Conservation (phyloP, 1,139 yeast genomes). For the Yamadazyma triangularis region DNA sequence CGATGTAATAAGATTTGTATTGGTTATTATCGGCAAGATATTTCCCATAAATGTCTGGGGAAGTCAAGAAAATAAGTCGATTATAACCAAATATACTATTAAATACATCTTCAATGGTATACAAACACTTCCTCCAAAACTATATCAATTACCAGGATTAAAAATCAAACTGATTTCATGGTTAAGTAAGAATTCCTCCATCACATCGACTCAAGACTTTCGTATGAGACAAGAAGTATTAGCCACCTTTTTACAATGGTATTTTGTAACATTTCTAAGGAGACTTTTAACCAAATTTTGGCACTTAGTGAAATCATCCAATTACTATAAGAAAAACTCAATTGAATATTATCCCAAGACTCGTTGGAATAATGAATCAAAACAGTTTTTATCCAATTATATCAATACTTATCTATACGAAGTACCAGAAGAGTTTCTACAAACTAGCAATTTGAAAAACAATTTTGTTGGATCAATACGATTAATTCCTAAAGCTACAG, state of each 20-base stretch:
- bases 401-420: constrained; percentile 23
- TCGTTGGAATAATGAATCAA: constrained; percentile 50
- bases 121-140: constrained; percentile 22
- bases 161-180: constrained; percentile 41
- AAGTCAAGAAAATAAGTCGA: constrained; percentile 39
- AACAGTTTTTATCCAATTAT: constrained; percentile 39
- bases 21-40: constrained; percentile 39
- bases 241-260: constrained; percentile 51
- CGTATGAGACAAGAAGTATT: constrained; percentile 28
- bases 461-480: constrained; percentile 34
- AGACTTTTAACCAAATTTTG: constrained; percentile 53
- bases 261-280: constrained; percentile 45
- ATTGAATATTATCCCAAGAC: constrained; percentile 53
- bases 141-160: constrained; percentile 23
- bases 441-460: constrained; percentile 6
- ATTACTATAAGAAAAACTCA: constrained; percentile 15
- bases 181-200: constrained; percentile 31
- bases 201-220: constrained; percentile 34
- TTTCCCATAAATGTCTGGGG: constrained; percentile 60
- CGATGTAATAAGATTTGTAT: constrained; percentile 35
- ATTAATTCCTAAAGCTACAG: constrained; percentile 53
- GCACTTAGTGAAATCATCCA: constrained; percentile 58
- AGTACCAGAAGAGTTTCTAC: constrained; percentile 7
- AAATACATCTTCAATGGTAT: constrained; percentile 34
- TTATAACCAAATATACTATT: constrained; percentile 34